Percentiles rank a stretch among this genome's conserved stretches.
Conservation (phyloP, 176 grass and related monocot species). For the Avena eriantha region DNA sequence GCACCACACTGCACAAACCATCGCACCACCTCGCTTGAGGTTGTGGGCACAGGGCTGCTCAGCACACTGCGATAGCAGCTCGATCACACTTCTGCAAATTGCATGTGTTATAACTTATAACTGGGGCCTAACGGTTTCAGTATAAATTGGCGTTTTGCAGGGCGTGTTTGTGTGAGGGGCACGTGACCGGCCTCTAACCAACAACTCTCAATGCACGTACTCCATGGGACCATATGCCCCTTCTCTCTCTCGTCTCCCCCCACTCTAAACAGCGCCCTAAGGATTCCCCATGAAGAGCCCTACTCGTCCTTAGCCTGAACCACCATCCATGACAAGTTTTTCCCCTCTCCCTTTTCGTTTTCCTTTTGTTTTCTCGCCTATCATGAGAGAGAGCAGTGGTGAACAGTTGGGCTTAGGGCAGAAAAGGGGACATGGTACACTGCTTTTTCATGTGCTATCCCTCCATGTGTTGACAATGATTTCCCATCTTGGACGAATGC, state of each 20-base stretch:
- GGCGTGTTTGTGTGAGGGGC: conserved; percentile 18
- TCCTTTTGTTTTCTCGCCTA: conserved; percentile 28
- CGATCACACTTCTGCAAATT: conserved; percentile 5
- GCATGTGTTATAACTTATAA: not conserved
- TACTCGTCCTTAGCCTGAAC: conserved; percentile 59
- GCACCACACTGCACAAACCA: not conserved
- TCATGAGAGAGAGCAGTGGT: conserved; percentile 43
- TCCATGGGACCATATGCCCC: conserved; percentile 53
- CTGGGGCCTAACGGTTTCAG: conserved; percentile 41
- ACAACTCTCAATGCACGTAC: conserved; percentile 54
- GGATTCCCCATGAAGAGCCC: conserved; percentile 67
- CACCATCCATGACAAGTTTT: conserved; percentile 41
- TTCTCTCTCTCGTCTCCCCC: conserved; percentile 43
- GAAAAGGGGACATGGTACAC: conserved; percentile 40
- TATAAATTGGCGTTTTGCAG: conserved; percentile 44
- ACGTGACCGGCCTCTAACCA: conserved; percentile 44
- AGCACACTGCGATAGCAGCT: conserved; percentile 22
- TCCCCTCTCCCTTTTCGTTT: conserved; percentile 7
- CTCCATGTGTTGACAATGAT: conserved; percentile 45
- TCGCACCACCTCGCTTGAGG: not conserved
- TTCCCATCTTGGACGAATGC: conserved; percentile 48
- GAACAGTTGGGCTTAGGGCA: conserved; percentile 48
- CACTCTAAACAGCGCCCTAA: conserved; percentile 64
- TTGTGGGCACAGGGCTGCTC: conserved; percentile 1
- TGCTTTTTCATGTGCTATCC: conserved; percentile 57